Base-by-base conservation (phyloP, 345 rosid species). In the Toxicodendron radicans region DNA sequence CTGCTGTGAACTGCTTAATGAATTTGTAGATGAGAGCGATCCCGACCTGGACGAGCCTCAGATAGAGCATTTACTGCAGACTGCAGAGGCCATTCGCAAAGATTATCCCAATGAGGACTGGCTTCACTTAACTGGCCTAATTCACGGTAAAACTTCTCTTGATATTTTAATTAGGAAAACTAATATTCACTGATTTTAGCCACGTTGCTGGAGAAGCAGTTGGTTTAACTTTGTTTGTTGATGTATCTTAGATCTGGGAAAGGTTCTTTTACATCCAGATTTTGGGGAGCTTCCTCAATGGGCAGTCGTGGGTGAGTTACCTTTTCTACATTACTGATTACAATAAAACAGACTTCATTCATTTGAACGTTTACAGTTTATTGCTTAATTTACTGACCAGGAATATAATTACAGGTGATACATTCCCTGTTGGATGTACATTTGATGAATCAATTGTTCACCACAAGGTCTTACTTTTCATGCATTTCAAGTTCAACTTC, bases 221-320 rank as follows among this genome's bases (percentile, higher is more conserved):
- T 58, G 33, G 30, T 3, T 3, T 23, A 23, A 58, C 61, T 23
- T 58, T n/a, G 3, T 23, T 21, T 58, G 1, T n/a, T 10, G 16
- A 23, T 62, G 56, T 58, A 33, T 43, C 68, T 24, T 62, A 92
- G 96, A 92, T 85, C 88, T 89, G 33, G 94, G 96, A 65, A 90
- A 89, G 79, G 92, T 90, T 48, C 89, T 92, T 74, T 89, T 89
- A 68, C 92, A 73, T 54, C 85, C 90, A 10, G 74, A 74, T 69
- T 90, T 92, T 71, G 97, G 97, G 24, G 91, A 73, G 81, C 96
- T 92, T 10, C 92, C 94, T 68, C 97, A 92, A 46, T 92, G 97
- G 95, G 97, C 94, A 76, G 92, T 87, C 53, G 94, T 90, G 51
- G 97, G 95, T 86, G 64, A 83, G 89, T 71, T 33, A 33, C 46